Percentiles rank a stretch among this genome's conserved stretches.
phyloP scores from a whole-genome alignment of 2,329 filamentous ascomycete species.

The Huntiella decipiens region DNA sequence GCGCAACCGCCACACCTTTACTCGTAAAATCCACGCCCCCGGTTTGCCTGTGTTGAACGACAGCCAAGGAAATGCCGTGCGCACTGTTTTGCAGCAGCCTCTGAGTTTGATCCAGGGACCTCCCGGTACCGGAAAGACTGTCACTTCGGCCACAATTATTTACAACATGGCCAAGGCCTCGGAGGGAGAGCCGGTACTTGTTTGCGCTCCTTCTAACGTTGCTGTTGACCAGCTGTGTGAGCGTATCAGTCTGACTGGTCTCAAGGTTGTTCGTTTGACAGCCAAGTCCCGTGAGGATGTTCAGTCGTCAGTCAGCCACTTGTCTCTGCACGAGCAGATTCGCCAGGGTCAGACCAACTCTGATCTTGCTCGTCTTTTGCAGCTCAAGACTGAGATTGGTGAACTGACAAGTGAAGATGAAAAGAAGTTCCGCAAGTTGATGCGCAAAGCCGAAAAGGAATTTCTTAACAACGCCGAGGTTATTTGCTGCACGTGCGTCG shows the following conservation, averaged over 20 bases:
- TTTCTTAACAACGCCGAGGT: slow-evolving; percentile 92
- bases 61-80: slow-evolving; percentile 92
- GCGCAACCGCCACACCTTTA: slow-evolving; percentile 49
- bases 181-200: slow-evolving; percentile 67
- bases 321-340: slow-evolving; percentile 91
- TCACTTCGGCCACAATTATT: slow-evolving; percentile 96
- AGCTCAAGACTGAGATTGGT: slow-evolving; percentile 78
- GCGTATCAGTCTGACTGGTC: slow-evolving; percentile 78
- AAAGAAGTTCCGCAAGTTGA: slow-evolving; percentile 95
- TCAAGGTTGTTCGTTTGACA: slow-evolving; percentile 95
- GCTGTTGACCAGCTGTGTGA: slow-evolving; percentile 97
- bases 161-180: slow-evolving; percentile 94
- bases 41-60: slow-evolving; percentile 86
- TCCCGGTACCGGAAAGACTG: slow-evolving; percentile 93
- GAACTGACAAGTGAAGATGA: slow-evolving; percentile 91
- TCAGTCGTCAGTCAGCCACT: slow-evolving; percentile 90
- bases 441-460: slow-evolving; percentile 81
- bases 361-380: slow-evolving; percentile 78
- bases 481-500: slow-evolving; percentile 96
- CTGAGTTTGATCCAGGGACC: slow-evolving; percentile 92
- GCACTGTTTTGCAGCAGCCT: slow-evolving; percentile 81
- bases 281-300: slow-evolving; percentile 98
- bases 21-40: slow-evolving; percentile 91
- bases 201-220: slow-evolving; percentile 95
- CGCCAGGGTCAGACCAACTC: slow-evolving; percentile 93